A percentile compares a stretch with the other conserved stretches of the same genome.
Evolutionary conservation across 805 yeast genomes (phyloP).

Genomic region (Isabelozyma heimii): DNA sequence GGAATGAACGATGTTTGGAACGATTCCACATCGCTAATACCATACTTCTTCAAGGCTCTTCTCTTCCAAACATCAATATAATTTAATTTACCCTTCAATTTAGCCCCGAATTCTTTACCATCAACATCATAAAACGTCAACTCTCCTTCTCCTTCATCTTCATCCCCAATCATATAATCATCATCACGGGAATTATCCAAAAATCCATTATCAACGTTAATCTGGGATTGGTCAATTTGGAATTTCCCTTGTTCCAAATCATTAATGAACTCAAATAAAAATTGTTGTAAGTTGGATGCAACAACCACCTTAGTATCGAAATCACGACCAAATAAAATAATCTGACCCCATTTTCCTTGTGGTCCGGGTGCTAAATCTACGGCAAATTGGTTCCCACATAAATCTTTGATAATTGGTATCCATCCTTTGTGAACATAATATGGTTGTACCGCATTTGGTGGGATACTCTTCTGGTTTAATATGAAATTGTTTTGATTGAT

Average conservation of each 20-base stretch:
- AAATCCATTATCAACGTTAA: slow-evolving; percentile 31
- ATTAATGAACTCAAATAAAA: slow-evolving; percentile 32
- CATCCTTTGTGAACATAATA: slow-evolving; percentile 36
- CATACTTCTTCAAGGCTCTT: slow-evolving; percentile 39
- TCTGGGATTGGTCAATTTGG: slow-evolving; percentile 34
- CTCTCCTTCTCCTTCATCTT: slow-evolving; percentile 45
- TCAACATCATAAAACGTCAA: slow-evolving; percentile 36
- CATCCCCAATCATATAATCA: slow-evolving; percentile 43
- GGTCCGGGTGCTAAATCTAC: slow-evolving; percentile 41
- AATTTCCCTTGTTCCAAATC: slow-evolving; percentile 44
- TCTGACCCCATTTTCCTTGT: slow-evolving; percentile 39
- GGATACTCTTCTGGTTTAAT: slow-evolving; percentile 34
- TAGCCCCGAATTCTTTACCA: slow-evolving; percentile 32
- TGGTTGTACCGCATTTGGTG: slow-evolving; percentile 37
- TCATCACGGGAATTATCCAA: slow-evolving; percentile 37
- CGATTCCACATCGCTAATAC: slow-evolving; percentile 30
- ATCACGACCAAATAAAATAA: slow-evolving; percentile 44
- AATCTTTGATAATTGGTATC: slow-evolving; percentile 41
- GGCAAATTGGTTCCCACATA: slow-evolving; percentile 43
- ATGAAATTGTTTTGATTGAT: slow-evolving; percentile 20
- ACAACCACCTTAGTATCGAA: slow-evolving; percentile 42
- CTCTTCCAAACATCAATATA: slow-evolving; percentile 42
- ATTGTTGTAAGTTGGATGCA: slow-evolving; percentile 37
- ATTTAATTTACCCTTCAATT: slow-evolving; percentile 25
- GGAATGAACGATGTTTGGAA: slow-evolving; percentile 40